Evolutionary conservation across 306 rosid species (phyloP).

Genomic region (Oxytropis ochrocephala): DNA sequence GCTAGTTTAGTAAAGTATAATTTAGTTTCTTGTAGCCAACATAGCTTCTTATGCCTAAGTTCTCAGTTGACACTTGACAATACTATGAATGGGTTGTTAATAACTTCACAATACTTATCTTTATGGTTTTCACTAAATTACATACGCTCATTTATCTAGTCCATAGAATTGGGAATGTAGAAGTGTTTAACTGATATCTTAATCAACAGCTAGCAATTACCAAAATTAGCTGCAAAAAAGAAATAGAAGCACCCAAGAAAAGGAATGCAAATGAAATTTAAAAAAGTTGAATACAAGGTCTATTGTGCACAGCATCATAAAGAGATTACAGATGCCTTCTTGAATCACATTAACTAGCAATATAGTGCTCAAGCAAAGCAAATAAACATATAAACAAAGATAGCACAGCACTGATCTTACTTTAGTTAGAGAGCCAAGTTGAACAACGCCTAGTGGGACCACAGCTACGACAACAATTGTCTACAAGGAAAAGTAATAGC

Average conservation of each 20-base stretch:
- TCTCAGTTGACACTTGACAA: background rate
- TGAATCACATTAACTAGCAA: conserved; percentile 10
- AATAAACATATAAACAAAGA: background rate
- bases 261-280: background rate
- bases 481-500: conserved; percentile 39
- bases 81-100: background rate
- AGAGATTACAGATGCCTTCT: background rate
- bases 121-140: background rate
- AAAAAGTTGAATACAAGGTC: background rate
- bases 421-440: conserved; percentile 81
- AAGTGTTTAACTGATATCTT: background rate
- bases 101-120: background rate
- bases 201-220: background rate
- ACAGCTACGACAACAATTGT: conserved; percentile 76
- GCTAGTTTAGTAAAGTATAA: background rate
- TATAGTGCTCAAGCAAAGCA: conserved; percentile 12
- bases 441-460: conserved; percentile 85
- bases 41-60: background rate
- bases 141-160: background rate
- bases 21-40: background rate
- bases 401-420: conserved; percentile 37
- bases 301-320: background rate
- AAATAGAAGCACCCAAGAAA: background rate
- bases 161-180: background rate
- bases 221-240: background rate